A percentile compares a stretch with the other conserved stretches of the same genome.
phyloP scores from a whole-genome alignment of 164 flowering plant species.

The grape (Vitis vinifera) region ASM3070453v1 NC_081816.1:22805501-22806000 shows the following conservation, averaged over 20 bases:
- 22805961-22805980: slow-evolving; percentile 4
- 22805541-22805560: no score
- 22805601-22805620: no score
- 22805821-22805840: slow-evolving; percentile 32
- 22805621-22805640: not conserved
- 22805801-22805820: no score
- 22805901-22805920: slow-evolving; percentile 30
- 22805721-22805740: not conserved
- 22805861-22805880: slow-evolving; percentile 12
- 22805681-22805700: no score
- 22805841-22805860: slow-evolving; percentile 44
- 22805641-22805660: not conserved
- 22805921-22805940: slow-evolving; percentile 13
- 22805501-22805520: no score
- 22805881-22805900: slow-evolving; percentile 52
- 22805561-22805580: no score
- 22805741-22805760: not conserved
- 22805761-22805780: slow-evolving; percentile 4
- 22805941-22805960: slow-evolving; percentile 8
- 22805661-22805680: no score
- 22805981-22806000: not conserved
- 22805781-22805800: not conserved
- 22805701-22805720: not conserved
- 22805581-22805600: no score
- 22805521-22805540: no score